Base-by-base conservation (phyloP, 1,284 basidiomycete genomes). In the Ganoderma sinense region DNA sequence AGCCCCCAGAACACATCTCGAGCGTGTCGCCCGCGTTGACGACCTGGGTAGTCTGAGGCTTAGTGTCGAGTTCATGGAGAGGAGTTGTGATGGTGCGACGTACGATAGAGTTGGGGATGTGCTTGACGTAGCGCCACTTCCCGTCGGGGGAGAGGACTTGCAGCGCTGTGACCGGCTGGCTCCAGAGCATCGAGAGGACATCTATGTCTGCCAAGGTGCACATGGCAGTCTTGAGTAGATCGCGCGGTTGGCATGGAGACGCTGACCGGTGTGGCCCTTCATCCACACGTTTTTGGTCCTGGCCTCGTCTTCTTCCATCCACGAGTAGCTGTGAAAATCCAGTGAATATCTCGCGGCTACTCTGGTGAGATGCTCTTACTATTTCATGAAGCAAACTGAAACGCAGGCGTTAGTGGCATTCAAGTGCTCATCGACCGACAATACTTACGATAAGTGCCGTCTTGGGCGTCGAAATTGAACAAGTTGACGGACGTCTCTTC, bases 281-380 rank as follows among this genome's bases (percentile, higher is more conserved):
- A 89, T 77, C 88, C 87, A 89, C n/a, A 89, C 86, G 58, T 86
- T 82, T 62, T 86, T 86, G 0, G 87, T 82, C 72, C 84, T 85
- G n/a, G 71, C 66, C 69, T 89, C 88, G 48, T 89, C 88, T 6
- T 89, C 87, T 26, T 76, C 71, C 0, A 76, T 66, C 8, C 80
- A 75, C 11, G 81, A 80, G 64, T 80, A 77, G 67, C 80, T 81
- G 20, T 14, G 1, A 39, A 2, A 4, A 43, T n/a, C n/a, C 5
- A 10, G 6, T 18, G n/a, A 39, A 29, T 8, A 56, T 18, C 26
- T 8, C 41, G n/a, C 26, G 7, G 8, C 16, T 33, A 39, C 5
- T 39, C 20, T 10, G 11, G 3, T 14, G 3, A 20, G 11, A 61
- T 41, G 23, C 14, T 66, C 79, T 56, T 68, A 82, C 81, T 82